Base-by-base conservation (phyloP, 257 asterid species). In the Apocynum venetum region DNA sequence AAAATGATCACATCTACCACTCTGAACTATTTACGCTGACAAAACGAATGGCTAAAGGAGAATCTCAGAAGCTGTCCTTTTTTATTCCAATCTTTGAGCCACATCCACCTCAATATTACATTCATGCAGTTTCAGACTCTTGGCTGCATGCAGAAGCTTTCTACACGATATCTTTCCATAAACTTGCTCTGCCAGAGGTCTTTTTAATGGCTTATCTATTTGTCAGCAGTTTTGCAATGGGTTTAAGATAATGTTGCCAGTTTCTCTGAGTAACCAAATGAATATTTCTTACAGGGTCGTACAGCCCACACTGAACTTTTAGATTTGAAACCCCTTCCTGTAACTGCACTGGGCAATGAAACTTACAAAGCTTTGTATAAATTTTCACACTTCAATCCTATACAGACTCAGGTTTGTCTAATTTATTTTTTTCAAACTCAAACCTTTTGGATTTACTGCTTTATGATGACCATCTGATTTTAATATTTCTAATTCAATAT, bases 41-140 rank as follows among this genome's bases (percentile, higher is more conserved):
- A 72, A 95, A 95, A 86, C 87, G 90, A 86, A 95, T 86, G 96
- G 91, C 92, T 65, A 90, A 80, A 83, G 96, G 90, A 82, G 99
- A 95, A 80, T 89, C 98, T 73, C 98, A 91, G 83, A 95, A 95
- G 85, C 88, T 95, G 74, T 87, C 99, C 68, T 95, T 95, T 81
- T 91, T 98, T 6, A 92, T 95, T 86, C 99, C 99, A 61, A 95
- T 95, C 84, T 95, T 95, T 83, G 98, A 95, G 89, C 99, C 99
- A 77, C 99, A 95, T 85, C 99, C 99, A 78, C 97, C 99, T 80
- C 97, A 93, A 82, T 95, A 95, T 85, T 85, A 88, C 77, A 93
- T 95, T 81, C 96, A 97, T 82, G 98, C 99, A 80, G 89, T 93
- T 82, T 95, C 98, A 46, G 98, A 95, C 82, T 89, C 94, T 4